Conservation (phyloP, 306 rosid genomes). For the Dryas alaskensis region DNA sequence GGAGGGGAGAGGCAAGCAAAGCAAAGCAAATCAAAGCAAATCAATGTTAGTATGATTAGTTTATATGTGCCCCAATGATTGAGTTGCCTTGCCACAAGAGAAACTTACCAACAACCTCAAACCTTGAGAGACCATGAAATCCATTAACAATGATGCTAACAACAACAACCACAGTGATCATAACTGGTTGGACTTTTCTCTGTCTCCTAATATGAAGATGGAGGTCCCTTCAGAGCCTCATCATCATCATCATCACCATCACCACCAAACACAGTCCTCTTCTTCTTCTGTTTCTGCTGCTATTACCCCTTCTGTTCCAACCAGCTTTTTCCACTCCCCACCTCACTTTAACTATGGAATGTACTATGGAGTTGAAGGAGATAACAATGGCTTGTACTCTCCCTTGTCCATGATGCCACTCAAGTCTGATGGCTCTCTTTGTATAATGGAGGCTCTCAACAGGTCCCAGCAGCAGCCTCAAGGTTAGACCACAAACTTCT, state of each 20-base stretch:
- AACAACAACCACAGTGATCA: constrained; percentile 34
- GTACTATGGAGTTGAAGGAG: constrained; percentile 56
- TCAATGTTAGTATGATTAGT: constrained; percentile 38
- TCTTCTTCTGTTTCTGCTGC: constrained; percentile 32
- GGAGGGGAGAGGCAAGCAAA: constrained; percentile 14
- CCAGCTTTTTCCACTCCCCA: constrained; percentile 43
- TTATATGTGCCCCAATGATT: constrained; percentile 48
- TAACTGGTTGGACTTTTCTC: constrained; percentile 73
- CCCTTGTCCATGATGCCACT: constrained; percentile 67
- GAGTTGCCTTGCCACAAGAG: constrained; percentile 33
- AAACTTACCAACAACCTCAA: constrained; percentile 34
- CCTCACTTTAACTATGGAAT: constrained; percentile 53
- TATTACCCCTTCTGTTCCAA: constrained; percentile 30
- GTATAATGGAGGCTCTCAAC: constrained; percentile 59
- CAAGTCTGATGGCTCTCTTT: constrained; percentile 78
- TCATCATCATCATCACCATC: constrained; percentile 14
- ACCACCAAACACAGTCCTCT: constrained; percentile 22
- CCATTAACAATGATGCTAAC: constrained; percentile 47
- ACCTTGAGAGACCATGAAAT: constrained; percentile 47
- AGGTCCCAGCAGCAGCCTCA: constrained; percentile 58
- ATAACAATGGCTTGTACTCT: constrained; percentile 52
- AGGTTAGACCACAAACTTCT: constrained; percentile 38
- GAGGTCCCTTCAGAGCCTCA: constrained; percentile 37
- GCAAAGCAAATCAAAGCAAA: not conserved
- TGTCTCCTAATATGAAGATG: constrained; percentile 62